phyloP scores from a whole-genome alignment of 164 flowering plant species.

The Vitis cinerea region DNA sequence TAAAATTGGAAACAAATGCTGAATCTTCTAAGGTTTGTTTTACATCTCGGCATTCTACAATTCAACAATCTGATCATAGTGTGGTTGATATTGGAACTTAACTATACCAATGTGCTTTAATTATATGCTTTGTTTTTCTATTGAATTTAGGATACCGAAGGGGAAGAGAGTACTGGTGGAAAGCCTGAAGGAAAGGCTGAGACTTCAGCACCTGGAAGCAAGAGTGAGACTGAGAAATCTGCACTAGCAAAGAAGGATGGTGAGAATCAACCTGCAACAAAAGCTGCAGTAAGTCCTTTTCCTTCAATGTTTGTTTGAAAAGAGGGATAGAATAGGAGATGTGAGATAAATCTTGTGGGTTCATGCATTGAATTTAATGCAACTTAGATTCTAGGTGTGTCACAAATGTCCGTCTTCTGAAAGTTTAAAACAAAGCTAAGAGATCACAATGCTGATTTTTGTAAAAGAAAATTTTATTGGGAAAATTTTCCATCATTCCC shows the following conservation, averaged over 20 bases:
- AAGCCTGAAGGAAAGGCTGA: conserved; percentile 46
- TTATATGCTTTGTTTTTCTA: background rate
- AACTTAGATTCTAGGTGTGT: background rate
- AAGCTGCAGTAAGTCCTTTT: conserved; percentile 30
- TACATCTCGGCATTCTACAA: background rate
- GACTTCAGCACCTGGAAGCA: conserved; percentile 25
- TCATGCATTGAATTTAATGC: background rate
- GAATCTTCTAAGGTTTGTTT: conserved; percentile 34
- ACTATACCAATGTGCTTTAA: background rate
- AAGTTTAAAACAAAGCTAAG: background rate
- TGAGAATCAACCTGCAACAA: conserved; percentile 32
- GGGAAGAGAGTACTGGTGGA: conserved; percentile 32
- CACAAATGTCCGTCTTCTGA: background rate
- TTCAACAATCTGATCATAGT: background rate
- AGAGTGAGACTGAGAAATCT: conserved; percentile 33
- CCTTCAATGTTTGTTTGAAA: background rate
- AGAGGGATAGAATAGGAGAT: too few species aligned
- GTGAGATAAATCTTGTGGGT: conserved; percentile 6
- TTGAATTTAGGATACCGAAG: conserved; percentile 31
- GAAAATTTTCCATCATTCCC: too few species aligned
- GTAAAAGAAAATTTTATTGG: too few species aligned
- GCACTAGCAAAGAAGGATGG: conserved; percentile 35
- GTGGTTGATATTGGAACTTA: background rate
- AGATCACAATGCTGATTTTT: background rate
- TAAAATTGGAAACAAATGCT: conserved; percentile 42